Evolutionary conservation across 2,329 filamentous ascomycete species (phyloP), one percentile per base, ranked within the genome.

Genomic region (Teratosphaeria gauchensis): DNA sequence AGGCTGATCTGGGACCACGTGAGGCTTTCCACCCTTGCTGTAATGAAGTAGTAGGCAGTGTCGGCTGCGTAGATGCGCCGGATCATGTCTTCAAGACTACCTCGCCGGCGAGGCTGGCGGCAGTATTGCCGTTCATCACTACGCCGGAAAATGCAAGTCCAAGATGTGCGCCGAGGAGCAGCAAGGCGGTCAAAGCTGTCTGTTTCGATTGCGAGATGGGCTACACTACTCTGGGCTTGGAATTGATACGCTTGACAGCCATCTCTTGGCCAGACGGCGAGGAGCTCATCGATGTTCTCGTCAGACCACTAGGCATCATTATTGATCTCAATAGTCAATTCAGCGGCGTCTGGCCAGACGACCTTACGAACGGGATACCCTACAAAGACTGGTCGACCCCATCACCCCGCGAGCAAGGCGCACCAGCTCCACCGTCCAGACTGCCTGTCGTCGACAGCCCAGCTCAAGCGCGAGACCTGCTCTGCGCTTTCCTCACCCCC

Each of bases 171-270:
- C 21, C 19, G n/a, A 59, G 55, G 54, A 57, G 61, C 8, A 46
- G 62, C 58, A 24, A 66, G 65, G 32, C 65, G 62, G 62, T 68
- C 1, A 82, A 82, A 38, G 89, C 88, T 2, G 84, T 97, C 11
- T 88, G 85, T 63, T 92, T 99, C 67, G 94, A 99, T 72, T 97
- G 94, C 68, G 94, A 99, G 71, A 99, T 99, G 94, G 90, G 89
- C 4, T 97, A 95, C 70, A 99, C 95, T 0, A 89, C 89, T 0
- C 74, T 87, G 55, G 94, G 95, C 0, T 77, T 97, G 63, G 94
- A 99, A 72, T 81, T 99, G 19, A 86, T 97, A 58, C 89, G 94
- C 8, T 74, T 99, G 2, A 97, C 94, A 0, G 92, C 89, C 4
- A 87, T 92, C 3, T 84, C 87, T 9, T 99, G 94, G 92, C 92